Evolutionary conservation across 2,329 filamentous ascomycete species (phyloP), one percentile per base, ranked within the genome.

Genomic region (Fusarium sp.): DNA sequence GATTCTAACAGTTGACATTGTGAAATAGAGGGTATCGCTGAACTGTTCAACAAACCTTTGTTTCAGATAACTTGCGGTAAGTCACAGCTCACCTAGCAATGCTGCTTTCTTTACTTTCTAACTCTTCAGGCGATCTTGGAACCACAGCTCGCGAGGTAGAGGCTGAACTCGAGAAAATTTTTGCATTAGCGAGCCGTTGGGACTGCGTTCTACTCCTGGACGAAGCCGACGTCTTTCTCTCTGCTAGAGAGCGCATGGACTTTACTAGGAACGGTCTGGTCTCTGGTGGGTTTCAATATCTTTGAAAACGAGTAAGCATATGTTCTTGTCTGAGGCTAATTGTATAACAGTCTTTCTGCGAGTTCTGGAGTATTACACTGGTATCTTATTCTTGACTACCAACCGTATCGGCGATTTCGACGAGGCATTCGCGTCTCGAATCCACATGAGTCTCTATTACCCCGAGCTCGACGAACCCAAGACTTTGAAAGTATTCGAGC

Each of bases 11-110:
- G n/a, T n/a, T n/a, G n/a, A n/a, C n/a, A n/a, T n/a, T n/a, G n/a
- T n/a, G n/a, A n/a, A 10, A 7, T 4, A 62, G 61, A 62, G 40
- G 58, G 60, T 0, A 45, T 63, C 11, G 60, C 60, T 0, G 49
- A 59, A 2, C 35, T 57, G 1, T 64, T 64, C 28, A 44, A 28
- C 7, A 55, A 53, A 2, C 57, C 63, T 0, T 3, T 65, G 0
- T 58, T 61, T 2, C 57, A 53, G 4, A 45, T 59, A 2, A 62
- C 61, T 1, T 61, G 56, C 5, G 60, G 60, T 56, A 38, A 7
- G 58, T 34, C n/a, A n/a, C n/a, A n/a, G n/a, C n/a, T n/a, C n/a
- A n/a, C n/a, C n/a, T n/a, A n/a, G n/a, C n/a, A n/a, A n/a, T n/a
- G n/a, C n/a, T n/a, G n/a, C n/a, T n/a, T n/a, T n/a, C n/a, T n/a